These are phyloP conservation scores for Canna indica DNA, from an alignment of 176 grass and related monocot species.

Conservation along the genomic window DNA sequence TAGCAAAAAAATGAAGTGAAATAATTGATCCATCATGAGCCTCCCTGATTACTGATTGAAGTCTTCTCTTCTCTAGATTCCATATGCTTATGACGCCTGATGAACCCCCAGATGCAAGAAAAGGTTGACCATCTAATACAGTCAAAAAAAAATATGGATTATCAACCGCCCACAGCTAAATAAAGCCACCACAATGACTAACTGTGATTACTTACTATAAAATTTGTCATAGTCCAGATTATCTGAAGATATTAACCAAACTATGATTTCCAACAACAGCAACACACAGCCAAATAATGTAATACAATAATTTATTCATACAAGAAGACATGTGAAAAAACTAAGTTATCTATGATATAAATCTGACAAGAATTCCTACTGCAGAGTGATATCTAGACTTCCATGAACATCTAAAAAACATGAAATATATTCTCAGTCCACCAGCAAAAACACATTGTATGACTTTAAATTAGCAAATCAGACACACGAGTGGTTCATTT, in stretches of 20 bases:
- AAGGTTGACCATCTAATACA: conserved; percentile 76
- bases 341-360: too few relatives aligned
- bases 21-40: conserved; percentile 84
- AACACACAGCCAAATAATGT: neutral
- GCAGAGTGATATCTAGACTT: too few relatives aligned
- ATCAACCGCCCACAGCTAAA: neutral
- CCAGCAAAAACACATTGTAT: too few relatives aligned
- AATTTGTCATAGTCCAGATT: neutral
- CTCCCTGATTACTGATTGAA: conserved; percentile 88
- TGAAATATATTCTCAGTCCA: too few relatives aligned
- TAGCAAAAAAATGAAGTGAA: conserved; percentile 84
- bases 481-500: too few relatives aligned
- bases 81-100: conserved; percentile 97
- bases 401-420: too few relatives aligned
- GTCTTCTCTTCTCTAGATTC: conserved; percentile 85
- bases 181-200: neutral
- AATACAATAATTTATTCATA: neutral
- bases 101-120: conserved; percentile 87
- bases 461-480: too few relatives aligned
- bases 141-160: conserved; percentile 8
- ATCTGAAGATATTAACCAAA: neutral
- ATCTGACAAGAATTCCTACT: too few relatives aligned
- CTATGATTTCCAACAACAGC: neutral
- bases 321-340: too few relatives aligned
- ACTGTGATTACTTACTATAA: neutral